A percentile compares a stretch with the other conserved stretches of the same genome.
Conservation (phyloP, 2,329 filamentous ascomycete genomes). For the Ceratocystiopsis minuta region DNA sequence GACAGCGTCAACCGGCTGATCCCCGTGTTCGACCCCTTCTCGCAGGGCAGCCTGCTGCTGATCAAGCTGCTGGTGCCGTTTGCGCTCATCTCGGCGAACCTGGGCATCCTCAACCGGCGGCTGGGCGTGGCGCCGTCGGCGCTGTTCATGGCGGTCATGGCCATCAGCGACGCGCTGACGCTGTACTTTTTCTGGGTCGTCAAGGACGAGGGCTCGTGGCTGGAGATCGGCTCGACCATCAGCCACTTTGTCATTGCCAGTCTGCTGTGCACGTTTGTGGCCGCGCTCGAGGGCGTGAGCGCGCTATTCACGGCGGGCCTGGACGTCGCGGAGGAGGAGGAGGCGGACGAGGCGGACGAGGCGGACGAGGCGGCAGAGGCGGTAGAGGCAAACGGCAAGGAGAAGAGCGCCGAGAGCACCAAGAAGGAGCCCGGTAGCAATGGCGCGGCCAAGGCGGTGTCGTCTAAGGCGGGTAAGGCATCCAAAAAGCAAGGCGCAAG, state of each 20-base stretch:
- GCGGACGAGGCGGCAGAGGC: no score
- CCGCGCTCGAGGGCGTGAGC: conserved; percentile 68
- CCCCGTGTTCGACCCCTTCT: conserved; percentile 85
- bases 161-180: conserved; percentile 76
- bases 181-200: conserved; percentile 97
- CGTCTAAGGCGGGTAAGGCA: no score
- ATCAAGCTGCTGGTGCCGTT: conserved; percentile 90
- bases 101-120: conserved; percentile 78
- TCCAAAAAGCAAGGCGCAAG: no score
- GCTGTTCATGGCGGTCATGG: conserved; percentile 89
- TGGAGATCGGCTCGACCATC: conserved; percentile 94
- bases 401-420: no score
- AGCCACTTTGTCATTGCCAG: conserved; percentile 91
- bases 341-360: background rate
- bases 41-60: conserved; percentile 69
- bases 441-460: no score
- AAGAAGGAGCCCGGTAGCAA: no score
- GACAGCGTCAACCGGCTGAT: conserved; percentile 78
- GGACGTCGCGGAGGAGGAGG: conserved; percentile 30
- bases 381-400: no score
- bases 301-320: conserved; percentile 68
- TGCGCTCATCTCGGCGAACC: conserved; percentile 74
- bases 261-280: conserved; percentile 76
- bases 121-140: conserved; percentile 74
- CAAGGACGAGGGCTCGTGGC: conserved; percentile 87